A percentile compares a stretch with the other conserved stretches of the same genome.
Conservation (phyloP, 768 basidiomycete genomes). For the Lactifluus pinguis region DNA sequence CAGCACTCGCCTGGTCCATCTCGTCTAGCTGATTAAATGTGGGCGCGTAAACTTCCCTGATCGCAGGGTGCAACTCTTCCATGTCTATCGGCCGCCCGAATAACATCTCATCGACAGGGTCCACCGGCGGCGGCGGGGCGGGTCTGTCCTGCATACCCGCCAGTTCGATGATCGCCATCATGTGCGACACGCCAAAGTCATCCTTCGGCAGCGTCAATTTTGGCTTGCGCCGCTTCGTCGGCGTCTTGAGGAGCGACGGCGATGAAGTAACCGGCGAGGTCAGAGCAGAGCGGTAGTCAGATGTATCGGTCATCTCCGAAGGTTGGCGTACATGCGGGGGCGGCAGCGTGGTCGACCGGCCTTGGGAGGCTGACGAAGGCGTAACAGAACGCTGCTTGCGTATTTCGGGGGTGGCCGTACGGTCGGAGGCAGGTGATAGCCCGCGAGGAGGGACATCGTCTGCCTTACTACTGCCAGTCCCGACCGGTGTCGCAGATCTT, state of each 20-base stretch:
- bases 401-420: conserved; percentile 22
- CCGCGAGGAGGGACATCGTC: conserved; percentile 21
- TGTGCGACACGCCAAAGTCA: conserved; percentile 78
- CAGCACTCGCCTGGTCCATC: conserved; percentile 56
- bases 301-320: conserved; percentile 17
- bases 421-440: conserved; percentile 24
- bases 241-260: conserved; percentile 21
- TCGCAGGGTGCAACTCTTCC: conserved; percentile 57
- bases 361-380: conserved; percentile 7
- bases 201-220: conserved; percentile 53
- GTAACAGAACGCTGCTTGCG: conserved; percentile 8
- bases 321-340: conserved; percentile 12
- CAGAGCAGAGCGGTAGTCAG: conserved; percentile 19
- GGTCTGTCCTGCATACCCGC: conserved; percentile 33
- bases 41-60: conserved; percentile 60
- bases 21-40: conserved; percentile 70
- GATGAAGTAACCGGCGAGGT: conserved; percentile 9
- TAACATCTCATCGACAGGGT: conserved; percentile 63
- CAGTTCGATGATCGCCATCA: conserved; percentile 83
- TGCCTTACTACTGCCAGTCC: conserved; percentile 1
- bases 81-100: conserved; percentile 60
- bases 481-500: conserved; percentile 17
- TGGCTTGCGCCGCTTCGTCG: conserved; percentile 31
- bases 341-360: neutral
- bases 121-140: conserved; percentile 33